Conservation (phyloP, 2,329 filamentous ascomycete species). For the Chaetomium strumarium region DNA sequence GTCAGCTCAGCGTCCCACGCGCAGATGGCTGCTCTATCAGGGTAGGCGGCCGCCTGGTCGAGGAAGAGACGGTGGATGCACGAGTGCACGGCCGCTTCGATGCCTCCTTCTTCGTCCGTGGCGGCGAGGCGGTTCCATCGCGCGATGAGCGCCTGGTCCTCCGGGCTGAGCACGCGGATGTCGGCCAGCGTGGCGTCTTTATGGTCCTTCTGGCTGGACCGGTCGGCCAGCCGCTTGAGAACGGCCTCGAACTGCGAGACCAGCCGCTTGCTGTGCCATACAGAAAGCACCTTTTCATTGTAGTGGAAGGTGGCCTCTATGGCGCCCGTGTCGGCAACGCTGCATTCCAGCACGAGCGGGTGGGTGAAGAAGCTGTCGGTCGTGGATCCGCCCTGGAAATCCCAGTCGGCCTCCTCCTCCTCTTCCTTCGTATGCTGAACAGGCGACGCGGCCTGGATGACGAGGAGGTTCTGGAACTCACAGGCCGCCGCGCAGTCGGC, state of each 20-base stretch:
- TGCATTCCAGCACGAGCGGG: constrained; percentile 23
- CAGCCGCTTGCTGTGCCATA: constrained; percentile 21
- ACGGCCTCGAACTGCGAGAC: constrained; percentile 20
- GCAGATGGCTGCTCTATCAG: constrained; percentile 14
- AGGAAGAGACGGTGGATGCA: constrained; percentile 21
- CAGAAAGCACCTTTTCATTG: constrained; percentile 19
- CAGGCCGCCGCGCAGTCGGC: constrained; percentile 19
- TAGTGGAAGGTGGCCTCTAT: constrained; percentile 21
- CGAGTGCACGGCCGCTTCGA: constrained; percentile 7
- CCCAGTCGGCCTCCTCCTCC: constrained; percentile 13
- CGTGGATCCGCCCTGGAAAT: constrained; percentile 20
- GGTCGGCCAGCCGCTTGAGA: constrained; percentile 11
- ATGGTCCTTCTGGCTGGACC: not conserved
- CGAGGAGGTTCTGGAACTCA: constrained; percentile 22
- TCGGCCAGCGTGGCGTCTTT: constrained; percentile 14
- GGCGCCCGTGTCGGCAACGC: constrained; percentile 8
- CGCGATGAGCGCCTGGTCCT: constrained; percentile 17
- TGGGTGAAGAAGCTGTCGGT: constrained; percentile 24
- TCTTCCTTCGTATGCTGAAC: not conserved
- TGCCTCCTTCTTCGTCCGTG: not conserved
- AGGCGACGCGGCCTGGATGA: constrained; percentile 16
- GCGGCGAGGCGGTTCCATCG: constrained; percentile 18
- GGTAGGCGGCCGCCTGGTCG: constrained; percentile 10
- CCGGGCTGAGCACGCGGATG: constrained; percentile 19
- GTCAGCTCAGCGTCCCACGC: constrained; percentile 26